Conservation (phyloP, 768 basidiomycete genomes). For the Lentinula boryana region DNA sequence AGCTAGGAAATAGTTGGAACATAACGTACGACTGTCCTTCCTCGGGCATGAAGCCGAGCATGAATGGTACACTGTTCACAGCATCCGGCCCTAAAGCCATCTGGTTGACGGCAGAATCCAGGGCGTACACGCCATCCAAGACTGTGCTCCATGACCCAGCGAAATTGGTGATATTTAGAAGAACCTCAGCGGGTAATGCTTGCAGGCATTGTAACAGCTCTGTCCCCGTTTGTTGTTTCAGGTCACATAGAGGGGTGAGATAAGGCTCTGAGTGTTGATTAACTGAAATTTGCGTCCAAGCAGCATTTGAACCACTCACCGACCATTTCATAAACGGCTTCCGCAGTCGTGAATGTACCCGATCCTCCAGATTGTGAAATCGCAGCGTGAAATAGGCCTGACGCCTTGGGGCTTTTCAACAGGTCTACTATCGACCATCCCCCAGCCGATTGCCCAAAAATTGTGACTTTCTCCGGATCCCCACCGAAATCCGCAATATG, state of each 20-base stretch:
- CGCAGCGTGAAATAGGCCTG: constrained; percentile 23
- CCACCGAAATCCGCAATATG: constrained; percentile 42
- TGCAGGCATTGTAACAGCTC: constrained; percentile 11
- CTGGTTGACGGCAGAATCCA: constrained; percentile 10
- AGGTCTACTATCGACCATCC: constrained; percentile 28
- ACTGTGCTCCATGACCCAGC: constrained; percentile 8
- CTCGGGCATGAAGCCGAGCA: constrained; percentile 15
- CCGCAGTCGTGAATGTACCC: constrained; percentile 6
- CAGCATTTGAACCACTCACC: constrained; percentile 4
- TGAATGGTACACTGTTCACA: constrained; percentile 12
- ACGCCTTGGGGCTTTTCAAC: constrained; percentile 19
- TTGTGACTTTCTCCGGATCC: constrained; percentile 35
- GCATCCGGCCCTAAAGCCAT: constrained; percentile 9
- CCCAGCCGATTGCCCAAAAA: constrained; percentile 42
- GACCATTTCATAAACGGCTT: constrained; percentile 5
- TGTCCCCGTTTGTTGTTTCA: constrained; percentile 4
- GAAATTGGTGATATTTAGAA: constrained; percentile 12
- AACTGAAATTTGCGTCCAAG: not conserved
- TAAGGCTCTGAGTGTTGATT: constrained; percentile 5
- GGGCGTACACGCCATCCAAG: constrained; percentile 9
- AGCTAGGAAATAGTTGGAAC: not conserved
- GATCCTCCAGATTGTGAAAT: constrained; percentile 17
- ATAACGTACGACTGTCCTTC: constrained; percentile 14
- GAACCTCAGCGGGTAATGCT: constrained; percentile 11
- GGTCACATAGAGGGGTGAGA: constrained; percentile 9